Percentiles rank a stretch among this genome's conserved stretches.
These are phyloP conservation scores for Betula pendula DNA, from an alignment of 306 rosid genomes.

Conservation along the genomic window DNA sequence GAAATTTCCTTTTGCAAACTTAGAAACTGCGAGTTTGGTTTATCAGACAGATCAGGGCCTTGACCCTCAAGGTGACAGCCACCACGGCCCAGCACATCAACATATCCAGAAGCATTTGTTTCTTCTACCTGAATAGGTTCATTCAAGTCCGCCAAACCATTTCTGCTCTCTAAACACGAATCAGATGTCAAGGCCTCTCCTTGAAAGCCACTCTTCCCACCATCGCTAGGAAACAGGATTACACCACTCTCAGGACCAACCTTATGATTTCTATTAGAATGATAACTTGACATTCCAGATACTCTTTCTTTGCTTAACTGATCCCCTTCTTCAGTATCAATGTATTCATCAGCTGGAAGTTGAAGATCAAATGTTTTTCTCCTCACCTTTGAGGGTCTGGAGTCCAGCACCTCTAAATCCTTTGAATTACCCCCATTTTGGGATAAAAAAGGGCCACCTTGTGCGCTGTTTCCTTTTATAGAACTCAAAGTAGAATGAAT, in stretches of 20 bases:
- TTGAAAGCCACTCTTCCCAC: conserved; percentile 40
- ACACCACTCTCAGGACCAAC: conserved; percentile 37
- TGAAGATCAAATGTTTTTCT: conserved; percentile 85
- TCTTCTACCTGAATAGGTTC: conserved; percentile 80
- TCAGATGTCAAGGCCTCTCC: conserved; percentile 51
- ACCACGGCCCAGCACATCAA: conserved; percentile 35
- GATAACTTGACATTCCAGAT: conserved; percentile 38
- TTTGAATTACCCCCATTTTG: conserved; percentile 60
- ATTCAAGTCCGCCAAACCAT: conserved; percentile 80
- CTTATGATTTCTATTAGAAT: conserved; percentile 45
- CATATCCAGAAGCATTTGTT: conserved; percentile 49
- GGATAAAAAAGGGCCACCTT: conserved; percentile 48
- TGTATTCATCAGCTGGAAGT: conserved; percentile 81
- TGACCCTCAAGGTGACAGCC: conserved; percentile 44
- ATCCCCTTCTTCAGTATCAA: conserved; percentile 86
- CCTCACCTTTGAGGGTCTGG: conserved; percentile 74
- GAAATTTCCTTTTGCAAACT: conserved; percentile 54
- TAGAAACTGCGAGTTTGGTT: conserved; percentile 40
- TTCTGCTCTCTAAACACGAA: conserved; percentile 39
- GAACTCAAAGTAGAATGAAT: conserved; percentile 64
- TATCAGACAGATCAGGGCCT: conserved; percentile 41
- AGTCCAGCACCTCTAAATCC: conserved; percentile 68
- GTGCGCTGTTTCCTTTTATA: conserved; percentile 49
- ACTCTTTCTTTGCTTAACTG: conserved; percentile 59
- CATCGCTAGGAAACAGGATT: conserved; percentile 41